Evolutionary conservation across 345 rosid genomes (phyloP).

Genomic region (Arabis alpina): DNA sequence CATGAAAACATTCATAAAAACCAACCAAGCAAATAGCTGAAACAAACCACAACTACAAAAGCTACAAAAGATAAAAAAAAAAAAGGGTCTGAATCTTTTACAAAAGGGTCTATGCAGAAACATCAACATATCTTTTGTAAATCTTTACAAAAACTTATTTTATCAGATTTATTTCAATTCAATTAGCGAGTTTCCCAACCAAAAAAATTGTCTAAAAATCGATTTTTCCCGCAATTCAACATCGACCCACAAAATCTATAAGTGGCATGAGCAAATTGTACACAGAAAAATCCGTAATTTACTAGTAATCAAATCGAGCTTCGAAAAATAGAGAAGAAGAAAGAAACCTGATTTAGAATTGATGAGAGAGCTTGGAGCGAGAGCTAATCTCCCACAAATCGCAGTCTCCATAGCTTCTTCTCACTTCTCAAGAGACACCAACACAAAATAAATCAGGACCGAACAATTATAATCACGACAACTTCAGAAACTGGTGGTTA

Average conservation of each 20-base stretch:
- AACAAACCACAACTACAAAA: constrained; percentile 21
- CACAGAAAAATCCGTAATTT: background rate
- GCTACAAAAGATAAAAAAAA: constrained; percentile 1
- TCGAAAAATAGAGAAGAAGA: constrained; percentile 15
- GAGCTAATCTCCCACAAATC: constrained; percentile 75
- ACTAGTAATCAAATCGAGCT: background rate
- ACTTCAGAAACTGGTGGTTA: constrained; percentile 32
- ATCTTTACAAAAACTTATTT: background rate
- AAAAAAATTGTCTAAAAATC: constrained; percentile 2
- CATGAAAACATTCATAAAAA: background rate
- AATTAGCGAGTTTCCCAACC: background rate
- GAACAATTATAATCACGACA: constrained; percentile 36
- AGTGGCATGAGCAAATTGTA: background rate
- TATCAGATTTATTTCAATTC: background rate
- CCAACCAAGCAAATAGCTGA: constrained; percentile 1
- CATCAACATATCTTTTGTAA: background rate
- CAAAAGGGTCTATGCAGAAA: background rate
- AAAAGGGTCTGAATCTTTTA: constrained; percentile 12
- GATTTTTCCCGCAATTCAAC: background rate
- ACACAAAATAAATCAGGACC: constrained; percentile 38
- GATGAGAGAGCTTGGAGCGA: constrained; percentile 67
- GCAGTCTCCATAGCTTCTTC: constrained; percentile 62
- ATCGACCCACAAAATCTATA: background rate
- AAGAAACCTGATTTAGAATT: constrained; percentile 60
- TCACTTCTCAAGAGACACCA: constrained; percentile 5